phyloP scores from a whole-genome alignment of 768 basidiomycete species.

The Mycena polygramma region DNA sequence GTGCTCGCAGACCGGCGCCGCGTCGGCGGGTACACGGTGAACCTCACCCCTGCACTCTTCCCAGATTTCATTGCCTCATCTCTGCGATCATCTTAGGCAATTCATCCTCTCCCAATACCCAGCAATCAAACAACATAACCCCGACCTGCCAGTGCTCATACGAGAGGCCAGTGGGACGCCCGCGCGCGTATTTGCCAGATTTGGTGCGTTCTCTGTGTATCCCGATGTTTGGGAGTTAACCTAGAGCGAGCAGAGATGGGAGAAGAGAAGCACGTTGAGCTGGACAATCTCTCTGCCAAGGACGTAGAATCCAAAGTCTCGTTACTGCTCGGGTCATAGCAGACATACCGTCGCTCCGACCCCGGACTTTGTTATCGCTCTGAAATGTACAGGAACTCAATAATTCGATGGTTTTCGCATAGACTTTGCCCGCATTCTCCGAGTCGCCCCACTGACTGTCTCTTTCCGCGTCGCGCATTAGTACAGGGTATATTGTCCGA shows the following conservation, averaged over 20 bases:
- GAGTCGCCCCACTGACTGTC: not conserved
- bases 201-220: slow-evolving; percentile 67
- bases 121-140: slow-evolving; percentile 83
- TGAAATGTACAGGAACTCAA: slow-evolving; percentile 37
- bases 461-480: not conserved
- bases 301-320: slow-evolving; percentile 82
- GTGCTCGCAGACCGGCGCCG: slow-evolving; percentile 80
- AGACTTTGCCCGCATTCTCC: not conserved
- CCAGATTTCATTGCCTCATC: slow-evolving; percentile 15
- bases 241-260: slow-evolving; percentile 70
- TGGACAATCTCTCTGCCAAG: slow-evolving; percentile 79
- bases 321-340: slow-evolving; percentile 67
- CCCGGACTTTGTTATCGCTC: slow-evolving; percentile 34
- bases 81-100: slow-evolving; percentile 64
- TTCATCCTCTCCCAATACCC: slow-evolving; percentile 85
- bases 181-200: slow-evolving; percentile 86
- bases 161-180: slow-evolving; percentile 85
- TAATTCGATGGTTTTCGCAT: slow-evolving; percentile 32
- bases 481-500: not conserved
- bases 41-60: slow-evolving; percentile 34
- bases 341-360: slow-evolving; percentile 5
- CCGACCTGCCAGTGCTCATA: slow-evolving; percentile 87
- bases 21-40: slow-evolving; percentile 86
- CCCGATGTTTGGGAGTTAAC: slow-evolving; percentile 30
- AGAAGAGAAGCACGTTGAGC: slow-evolving; percentile 82